phyloP scores from a whole-genome alignment of 371 early-diverging fungal species.

The Capniomyces stellatus region DNA sequence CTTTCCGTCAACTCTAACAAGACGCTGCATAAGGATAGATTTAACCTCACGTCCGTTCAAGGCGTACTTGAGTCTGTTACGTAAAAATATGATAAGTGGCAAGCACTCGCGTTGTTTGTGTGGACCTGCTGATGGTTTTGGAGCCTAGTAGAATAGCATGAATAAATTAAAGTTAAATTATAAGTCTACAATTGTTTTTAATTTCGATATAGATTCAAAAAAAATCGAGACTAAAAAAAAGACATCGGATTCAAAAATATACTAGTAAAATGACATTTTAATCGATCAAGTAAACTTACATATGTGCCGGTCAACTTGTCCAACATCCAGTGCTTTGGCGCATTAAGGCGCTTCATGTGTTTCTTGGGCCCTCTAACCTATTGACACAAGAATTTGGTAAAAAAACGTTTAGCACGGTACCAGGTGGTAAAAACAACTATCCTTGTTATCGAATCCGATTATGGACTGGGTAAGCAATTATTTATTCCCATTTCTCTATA shows the following conservation, averaged over 20 bases:
- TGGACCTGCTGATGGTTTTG: constrained; percentile 96
- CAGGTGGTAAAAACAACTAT: too few species aligned
- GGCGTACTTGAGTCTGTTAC: constrained; percentile 98
- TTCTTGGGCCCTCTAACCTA: constrained; percentile 92
- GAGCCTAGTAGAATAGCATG: too few species aligned
- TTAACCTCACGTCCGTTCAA: constrained; percentile 94
- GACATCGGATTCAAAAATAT: not conserved
- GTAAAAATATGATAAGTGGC: constrained; percentile 95
- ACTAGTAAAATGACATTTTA: not conserved
- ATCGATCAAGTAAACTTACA: too few species aligned
- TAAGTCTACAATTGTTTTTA: too few species aligned
- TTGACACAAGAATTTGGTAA: too few species aligned
- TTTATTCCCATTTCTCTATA: too few species aligned
- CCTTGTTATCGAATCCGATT: too few species aligned
- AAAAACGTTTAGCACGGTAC: too few species aligned
- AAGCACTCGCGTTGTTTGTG: constrained; percentile 99
- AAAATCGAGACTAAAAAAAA: constrained; percentile 15
- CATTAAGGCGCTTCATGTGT: constrained; percentile 99
- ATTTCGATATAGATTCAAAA: too few species aligned
- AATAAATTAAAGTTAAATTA: too few species aligned
- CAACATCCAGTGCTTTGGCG: constrained; percentile 99
- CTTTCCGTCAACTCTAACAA: constrained; percentile 98
- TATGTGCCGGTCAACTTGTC: constrained; percentile 97
- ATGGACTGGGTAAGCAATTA: too few species aligned
- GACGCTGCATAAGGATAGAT: constrained; percentile 93